Evolutionary conservation across 192 early-diverging fungal species (phyloP).

Genomic region (Coemansia sp.): DNA sequence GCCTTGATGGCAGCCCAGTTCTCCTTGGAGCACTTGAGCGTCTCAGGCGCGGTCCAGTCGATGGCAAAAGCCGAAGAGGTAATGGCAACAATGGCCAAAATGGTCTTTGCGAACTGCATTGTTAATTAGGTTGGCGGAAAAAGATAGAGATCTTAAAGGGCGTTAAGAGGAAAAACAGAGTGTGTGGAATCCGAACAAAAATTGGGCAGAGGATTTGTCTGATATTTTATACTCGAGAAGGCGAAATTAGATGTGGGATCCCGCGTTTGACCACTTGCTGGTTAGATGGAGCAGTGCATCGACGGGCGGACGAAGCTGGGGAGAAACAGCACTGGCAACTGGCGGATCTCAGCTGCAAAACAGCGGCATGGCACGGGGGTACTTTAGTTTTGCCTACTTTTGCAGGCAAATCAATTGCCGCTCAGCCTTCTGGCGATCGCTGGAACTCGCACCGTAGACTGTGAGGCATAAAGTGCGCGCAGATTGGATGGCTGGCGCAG

Average conservation of each 20-base stretch:
- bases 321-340: neutral
- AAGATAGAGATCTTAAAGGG: neutral
- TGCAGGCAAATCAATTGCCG: conserved; percentile 2
- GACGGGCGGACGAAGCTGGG: neutral
- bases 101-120: conserved; percentile 57
- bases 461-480: neutral
- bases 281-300: neutral
- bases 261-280: neutral
- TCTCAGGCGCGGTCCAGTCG: conserved; percentile 45
- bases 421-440: neutral
- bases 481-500: no score
- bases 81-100: conserved; percentile 53
- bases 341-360: neutral
- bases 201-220: neutral
- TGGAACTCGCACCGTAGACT: neutral
- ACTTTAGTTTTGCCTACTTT: neutral
- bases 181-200: neutral
- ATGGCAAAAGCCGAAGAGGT: conserved; percentile 44
- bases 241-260: no score
- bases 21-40: conserved; percentile 45
- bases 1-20: conserved; percentile 52
- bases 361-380: conserved; percentile 2
- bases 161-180: neutral
- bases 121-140: conserved; percentile 12
- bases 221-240: neutral